A percentile compares a stretch with the other conserved stretches of the same genome.
These are phyloP conservation scores for Cudoniella acicularis DNA, from an alignment of 495 filamentous ascomycete species.

Conservation along the genomic window DNA sequence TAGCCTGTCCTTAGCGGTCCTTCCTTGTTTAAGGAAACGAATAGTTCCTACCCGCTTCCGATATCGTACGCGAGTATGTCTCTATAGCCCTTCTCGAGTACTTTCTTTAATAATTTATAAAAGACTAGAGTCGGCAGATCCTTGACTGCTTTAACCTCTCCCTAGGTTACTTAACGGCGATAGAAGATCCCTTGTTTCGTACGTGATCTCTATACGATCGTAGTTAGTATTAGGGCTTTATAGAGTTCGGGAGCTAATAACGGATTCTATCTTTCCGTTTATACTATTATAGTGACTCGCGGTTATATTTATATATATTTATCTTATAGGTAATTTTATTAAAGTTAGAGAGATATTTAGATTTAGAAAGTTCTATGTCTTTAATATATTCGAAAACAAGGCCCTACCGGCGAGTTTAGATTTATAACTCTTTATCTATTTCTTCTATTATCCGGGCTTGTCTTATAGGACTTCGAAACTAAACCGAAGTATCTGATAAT, in stretches of 20 bases:
- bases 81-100: too few relatives aligned
- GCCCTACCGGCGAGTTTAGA: background rate
- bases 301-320: background rate
- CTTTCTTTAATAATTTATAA: too few relatives aligned
- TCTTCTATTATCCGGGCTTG: background rate
- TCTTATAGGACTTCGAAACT: background rate
- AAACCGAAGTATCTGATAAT: background rate
- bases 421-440: background rate
- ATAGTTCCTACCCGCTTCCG: background rate
- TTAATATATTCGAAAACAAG: background rate
- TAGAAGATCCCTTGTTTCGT: background rate
- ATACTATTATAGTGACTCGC: background rate
- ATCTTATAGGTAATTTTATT: background rate
- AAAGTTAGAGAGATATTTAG: background rate
- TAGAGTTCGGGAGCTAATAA: background rate
- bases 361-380: background rate
- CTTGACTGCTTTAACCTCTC: background rate
- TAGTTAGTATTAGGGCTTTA: background rate
- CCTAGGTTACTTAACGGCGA: background rate
- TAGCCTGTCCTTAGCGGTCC: background rate
- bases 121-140: background rate
- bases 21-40: background rate
- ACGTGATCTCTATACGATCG: background rate
- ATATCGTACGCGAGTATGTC: background rate
- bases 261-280: background rate